Evolutionary conservation across 2,329 filamentous ascomycete genomes (phyloP), one percentile per base, ranked within the genome.

Genomic region (Penicillium freii): DNA sequence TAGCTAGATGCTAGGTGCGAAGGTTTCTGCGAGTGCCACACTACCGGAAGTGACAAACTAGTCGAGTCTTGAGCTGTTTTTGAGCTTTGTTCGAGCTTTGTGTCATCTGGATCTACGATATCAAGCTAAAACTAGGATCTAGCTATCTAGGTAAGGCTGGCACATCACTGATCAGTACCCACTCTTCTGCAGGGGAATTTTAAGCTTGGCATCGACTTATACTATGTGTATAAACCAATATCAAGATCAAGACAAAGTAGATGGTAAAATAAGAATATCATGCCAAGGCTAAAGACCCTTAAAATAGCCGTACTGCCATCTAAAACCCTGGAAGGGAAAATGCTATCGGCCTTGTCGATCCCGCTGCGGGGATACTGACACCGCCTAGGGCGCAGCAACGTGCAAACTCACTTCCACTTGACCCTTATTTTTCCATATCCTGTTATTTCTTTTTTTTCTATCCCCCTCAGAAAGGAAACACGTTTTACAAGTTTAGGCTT

Each of bases 281-380:
- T 44, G 53, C 53, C 53, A 55, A 55, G 53, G 36, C 31, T 27
- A 17, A 51, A 33, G 49, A 46, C 49, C 34, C 27, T 47, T 19
- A 47, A 45, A 42, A 36, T 53, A 53, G 42, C 13, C 40, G 9
- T n/a, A 19, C 27, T 19, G 15, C 11, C 19, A 34, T 25, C 8
- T 8, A 45, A 43, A 33, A 33, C 29, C 44, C 31, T 34, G 33
- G 11, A 51, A 46, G 34, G 42, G 27, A 47, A 52, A 52, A 46
- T 23, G 31, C 2, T n/a, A 57, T 42, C 54, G 34, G 49, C 54
- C 55, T 57, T 48, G 61, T 58, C 59, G 61, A 63, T 65, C 61
- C 57, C 57, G 48, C 36, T 64, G 62, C 62, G 62, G 62, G 62
- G 62, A 51, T 23, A 11, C 48, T 46, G 62, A 63, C 62, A 65